Percentiles rank a stretch among this genome's conserved stretches.
phyloP scores from a whole-genome alignment of 257 asterid species.

The Galeopsis tetrahit region DNA sequence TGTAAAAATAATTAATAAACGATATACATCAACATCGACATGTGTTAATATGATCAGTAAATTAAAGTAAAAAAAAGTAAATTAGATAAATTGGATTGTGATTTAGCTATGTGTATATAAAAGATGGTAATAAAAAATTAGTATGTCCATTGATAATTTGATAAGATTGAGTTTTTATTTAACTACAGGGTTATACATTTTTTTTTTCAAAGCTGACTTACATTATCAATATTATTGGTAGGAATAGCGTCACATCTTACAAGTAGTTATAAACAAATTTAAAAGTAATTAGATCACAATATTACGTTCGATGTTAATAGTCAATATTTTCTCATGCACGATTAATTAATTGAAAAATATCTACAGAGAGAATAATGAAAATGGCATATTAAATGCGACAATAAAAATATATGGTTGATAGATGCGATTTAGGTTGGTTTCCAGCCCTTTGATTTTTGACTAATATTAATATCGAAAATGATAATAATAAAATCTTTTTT shows the following conservation, averaged over 20 bases:
- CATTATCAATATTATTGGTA: too few species aligned
- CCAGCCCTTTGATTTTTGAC: neutral
- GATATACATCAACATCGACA: too few species aligned
- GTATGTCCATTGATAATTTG: too few species aligned
- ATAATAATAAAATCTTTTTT: too few species aligned
- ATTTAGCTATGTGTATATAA: too few species aligned
- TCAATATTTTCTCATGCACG: neutral
- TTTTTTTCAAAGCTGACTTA: neutral
- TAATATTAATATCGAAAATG: neutral
- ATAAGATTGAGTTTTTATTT: too few species aligned
- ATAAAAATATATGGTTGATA: neutral
- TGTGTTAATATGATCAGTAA: too few species aligned
- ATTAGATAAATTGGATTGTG: too few species aligned
- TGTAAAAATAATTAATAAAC: too few species aligned
- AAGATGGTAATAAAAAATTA: too few species aligned
- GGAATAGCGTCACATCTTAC: neutral
- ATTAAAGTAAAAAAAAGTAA: too few species aligned
- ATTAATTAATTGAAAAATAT: neutral
- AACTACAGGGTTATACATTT: too few species aligned
- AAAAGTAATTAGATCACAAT: neutral
- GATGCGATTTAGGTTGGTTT: neutral
- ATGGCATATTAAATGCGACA: neutral
- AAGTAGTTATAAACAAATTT: neutral
- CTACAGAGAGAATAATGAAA: neutral
- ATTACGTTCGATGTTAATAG: neutral